These are phyloP conservation scores for Typha latifolia DNA, from an alignment of 176 grass and related monocot genomes.

Conservation along the genomic window DNA sequence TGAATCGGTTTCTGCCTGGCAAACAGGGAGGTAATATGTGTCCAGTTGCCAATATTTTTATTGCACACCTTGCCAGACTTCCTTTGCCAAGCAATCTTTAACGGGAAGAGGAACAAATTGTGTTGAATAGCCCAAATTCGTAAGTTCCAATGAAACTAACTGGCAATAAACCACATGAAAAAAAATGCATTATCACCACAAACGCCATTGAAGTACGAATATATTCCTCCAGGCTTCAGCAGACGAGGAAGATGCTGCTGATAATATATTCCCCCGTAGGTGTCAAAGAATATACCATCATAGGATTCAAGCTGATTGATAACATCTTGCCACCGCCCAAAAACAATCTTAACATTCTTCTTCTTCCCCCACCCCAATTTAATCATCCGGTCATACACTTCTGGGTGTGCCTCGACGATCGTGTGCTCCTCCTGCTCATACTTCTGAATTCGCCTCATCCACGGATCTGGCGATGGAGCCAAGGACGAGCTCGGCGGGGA, in stretches of 20 bases:
- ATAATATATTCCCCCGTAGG: conserved; percentile 88
- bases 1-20: conserved; percentile 46
- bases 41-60: conserved; percentile 94
- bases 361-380: conserved; percentile 72
- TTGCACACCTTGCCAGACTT: conserved; percentile 71
- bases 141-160: conserved; percentile 59
- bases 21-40: conserved; percentile 79
- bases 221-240: conserved; percentile 62
- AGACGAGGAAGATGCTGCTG: conserved; percentile 67
- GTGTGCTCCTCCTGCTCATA: conserved; percentile 77
- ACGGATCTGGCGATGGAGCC: conserved; percentile 56
- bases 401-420: conserved; percentile 79
- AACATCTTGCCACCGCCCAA: conserved; percentile 89
- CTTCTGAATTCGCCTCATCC: conserved; percentile 75
- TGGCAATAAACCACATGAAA: conserved; percentile 85
- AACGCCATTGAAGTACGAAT: conserved; percentile 96
- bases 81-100: conserved; percentile 53
- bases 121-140: conserved; percentile 58
- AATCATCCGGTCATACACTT: conserved; percentile 76
- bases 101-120: conserved; percentile 87
- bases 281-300: conserved; percentile 90
- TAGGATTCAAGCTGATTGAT: conserved; percentile 63
- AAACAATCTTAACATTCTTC: conserved; percentile 75
- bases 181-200: conserved; percentile 91
- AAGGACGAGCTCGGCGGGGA: conserved; percentile 85